These are phyloP conservation scores for Gossypium schwendimanii DNA, from an alignment of 441 rosid species.

Conservation along the genomic window DNA sequence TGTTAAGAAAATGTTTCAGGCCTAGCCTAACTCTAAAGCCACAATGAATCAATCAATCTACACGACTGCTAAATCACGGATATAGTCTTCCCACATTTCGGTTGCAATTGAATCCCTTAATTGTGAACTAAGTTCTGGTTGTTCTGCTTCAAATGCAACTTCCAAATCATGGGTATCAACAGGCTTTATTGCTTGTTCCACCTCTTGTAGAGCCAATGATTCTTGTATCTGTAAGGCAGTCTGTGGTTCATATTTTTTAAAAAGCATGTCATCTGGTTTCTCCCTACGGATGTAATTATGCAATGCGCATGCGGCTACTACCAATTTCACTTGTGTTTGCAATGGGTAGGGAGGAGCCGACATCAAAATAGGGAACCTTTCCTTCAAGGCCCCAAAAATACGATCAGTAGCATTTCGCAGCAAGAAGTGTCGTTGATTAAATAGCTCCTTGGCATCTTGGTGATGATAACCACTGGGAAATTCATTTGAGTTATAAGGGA, in stretches of 20 bases:
- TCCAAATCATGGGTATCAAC: slow-evolving; percentile 32
- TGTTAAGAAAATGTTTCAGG: slow-evolving; percentile 15
- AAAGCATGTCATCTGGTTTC: slow-evolving; percentile 69
- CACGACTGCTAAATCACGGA: slow-evolving; percentile 39
- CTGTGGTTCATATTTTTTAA: slow-evolving; percentile 46
- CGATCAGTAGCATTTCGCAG: slow-evolving; percentile 46
- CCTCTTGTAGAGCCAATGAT: slow-evolving; percentile 26
- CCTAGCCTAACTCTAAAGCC: slow-evolving; percentile 20
- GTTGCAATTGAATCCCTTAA: slow-evolving; percentile 68
- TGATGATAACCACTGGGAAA: slow-evolving; percentile 38
- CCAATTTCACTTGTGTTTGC: slow-evolving; percentile 81
- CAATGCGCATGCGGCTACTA: slow-evolving; percentile 76
- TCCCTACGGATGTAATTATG: slow-evolving; percentile 75
- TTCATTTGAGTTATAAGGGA: slow-evolving; percentile 32
- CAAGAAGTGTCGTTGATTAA: slow-evolving; percentile 63
- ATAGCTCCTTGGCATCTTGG: slow-evolving; percentile 57
- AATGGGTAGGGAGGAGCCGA: slow-evolving; percentile 89
- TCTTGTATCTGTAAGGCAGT: slow-evolving; percentile 31
- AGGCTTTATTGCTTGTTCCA: slow-evolving; percentile 30
- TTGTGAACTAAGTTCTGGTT: slow-evolving; percentile 36
- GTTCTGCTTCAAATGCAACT: slow-evolving; percentile 31
- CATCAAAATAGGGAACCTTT: slow-evolving; percentile 70
- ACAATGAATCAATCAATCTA: slow-evolving; percentile 25
- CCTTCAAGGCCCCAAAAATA: slow-evolving; percentile 60
- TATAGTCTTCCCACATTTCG: slow-evolving; percentile 60